Conservation (phyloP, 164 flowering plant genomes). For the Warburgia ugandensis region DNA sequence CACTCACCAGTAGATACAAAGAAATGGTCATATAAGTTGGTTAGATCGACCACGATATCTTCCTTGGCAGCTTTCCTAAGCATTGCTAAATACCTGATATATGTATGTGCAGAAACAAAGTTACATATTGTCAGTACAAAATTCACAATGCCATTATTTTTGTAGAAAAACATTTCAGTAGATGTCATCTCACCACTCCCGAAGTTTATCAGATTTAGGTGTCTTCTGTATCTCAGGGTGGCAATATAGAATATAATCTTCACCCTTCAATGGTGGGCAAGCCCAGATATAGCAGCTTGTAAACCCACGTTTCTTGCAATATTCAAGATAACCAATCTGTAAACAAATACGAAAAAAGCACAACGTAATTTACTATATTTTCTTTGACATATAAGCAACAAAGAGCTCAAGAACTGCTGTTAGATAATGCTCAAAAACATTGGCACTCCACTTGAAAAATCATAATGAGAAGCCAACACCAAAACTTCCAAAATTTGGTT, state of each 20-base stretch:
- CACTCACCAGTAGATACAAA: slow-evolving; percentile 74
- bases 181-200: slow-evolving; percentile 94
- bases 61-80: slow-evolving; percentile 81
- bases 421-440: no score
- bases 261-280: slow-evolving; percentile 98
- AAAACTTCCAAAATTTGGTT: no score
- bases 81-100: slow-evolving; percentile 82
- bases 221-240: slow-evolving; percentile 99
- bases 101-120: neutral
- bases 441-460: no score
- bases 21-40: slow-evolving; percentile 91
- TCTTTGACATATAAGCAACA: no score
- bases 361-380: neutral
- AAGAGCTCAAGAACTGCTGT: no score
- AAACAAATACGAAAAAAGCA: neutral
- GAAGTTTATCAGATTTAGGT: slow-evolving; percentile 91
- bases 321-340: slow-evolving; percentile 97
- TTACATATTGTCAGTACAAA: no score
- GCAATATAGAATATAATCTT: slow-evolving; percentile 94
- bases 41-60: slow-evolving; percentile 74
- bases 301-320: slow-evolving; percentile 90
- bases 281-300: slow-evolving; percentile 99
- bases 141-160: no score
- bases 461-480: no score
- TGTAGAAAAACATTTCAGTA: no score